Evolutionary conservation across 306 rosid species (phyloP).

Genomic region (Corylus heterophylla): DNA sequence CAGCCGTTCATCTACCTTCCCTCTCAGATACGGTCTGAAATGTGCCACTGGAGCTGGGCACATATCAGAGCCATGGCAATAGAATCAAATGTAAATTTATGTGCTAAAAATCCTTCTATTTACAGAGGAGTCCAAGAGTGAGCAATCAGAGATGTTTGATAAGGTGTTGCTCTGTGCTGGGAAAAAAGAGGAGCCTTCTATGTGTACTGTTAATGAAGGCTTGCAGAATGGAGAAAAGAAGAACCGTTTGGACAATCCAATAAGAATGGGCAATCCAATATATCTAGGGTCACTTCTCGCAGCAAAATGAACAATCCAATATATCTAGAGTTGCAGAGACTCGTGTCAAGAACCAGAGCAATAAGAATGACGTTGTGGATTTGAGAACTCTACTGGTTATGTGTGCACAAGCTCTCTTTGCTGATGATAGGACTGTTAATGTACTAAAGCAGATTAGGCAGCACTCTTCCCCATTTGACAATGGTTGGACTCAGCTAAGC

Average conservation of each 20-base stretch:
- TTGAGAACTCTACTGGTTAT: slow-evolving; percentile 54
- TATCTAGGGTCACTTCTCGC: neutral
- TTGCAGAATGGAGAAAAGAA: slow-evolving; percentile 20
- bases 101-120: no score
- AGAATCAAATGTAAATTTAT: no score
- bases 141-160: slow-evolving; percentile 53
- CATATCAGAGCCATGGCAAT: no score
- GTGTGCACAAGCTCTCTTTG: slow-evolving; percentile 74
- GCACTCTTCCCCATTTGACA: slow-evolving; percentile 61
- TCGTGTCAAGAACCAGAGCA: slow-evolving; percentile 41
- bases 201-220: slow-evolving; percentile 17
- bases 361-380: slow-evolving; percentile 54
- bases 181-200: slow-evolving; percentile 10
- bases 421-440: slow-evolving; percentile 51
- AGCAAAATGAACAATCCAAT: slow-evolving; percentile 32
- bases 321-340: slow-evolving; percentile 31
- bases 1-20: no score
- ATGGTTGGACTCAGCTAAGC: slow-evolving; percentile 22
- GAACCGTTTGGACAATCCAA: neutral
- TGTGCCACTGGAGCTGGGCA: no score
- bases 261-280: no score
- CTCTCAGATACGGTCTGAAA: no score
- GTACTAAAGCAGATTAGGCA: slow-evolving; percentile 71
- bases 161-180: slow-evolving; percentile 38
- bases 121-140: slow-evolving; percentile 7